A percentile compares a stretch with the other conserved stretches of the same genome.
Evolutionary conservation across 2,329 filamentous ascomycete species (phyloP).

Genomic region (Juglanconis sp.): DNA sequence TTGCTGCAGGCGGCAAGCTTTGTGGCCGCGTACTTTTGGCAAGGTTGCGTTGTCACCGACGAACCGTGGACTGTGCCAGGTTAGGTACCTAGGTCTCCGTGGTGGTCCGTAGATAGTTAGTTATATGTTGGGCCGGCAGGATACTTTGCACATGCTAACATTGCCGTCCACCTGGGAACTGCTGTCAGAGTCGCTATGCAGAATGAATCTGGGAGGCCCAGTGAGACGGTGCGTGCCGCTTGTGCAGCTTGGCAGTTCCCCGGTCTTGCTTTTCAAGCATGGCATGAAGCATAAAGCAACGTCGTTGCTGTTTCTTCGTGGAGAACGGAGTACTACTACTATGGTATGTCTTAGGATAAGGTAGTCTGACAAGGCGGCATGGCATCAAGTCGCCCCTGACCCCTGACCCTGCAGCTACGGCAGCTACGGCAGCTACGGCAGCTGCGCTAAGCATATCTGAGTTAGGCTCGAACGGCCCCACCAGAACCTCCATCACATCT

Average conservation of each 20-base stretch:
- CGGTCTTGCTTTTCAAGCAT: background rate
- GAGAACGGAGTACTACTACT: too few relatives aligned
- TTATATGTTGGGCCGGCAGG: too few relatives aligned
- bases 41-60: too few relatives aligned
- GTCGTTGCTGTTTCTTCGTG: background rate
- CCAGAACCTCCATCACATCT: background rate
- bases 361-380: too few relatives aligned
- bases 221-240: slow-evolving; percentile 5
- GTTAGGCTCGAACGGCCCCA: background rate
- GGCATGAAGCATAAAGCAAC: background rate
- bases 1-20: too few relatives aligned
- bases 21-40: too few relatives aligned
- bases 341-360: too few relatives aligned
- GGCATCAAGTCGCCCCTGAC: background rate
- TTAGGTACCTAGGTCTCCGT: too few relatives aligned
- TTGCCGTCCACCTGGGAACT: background rate
- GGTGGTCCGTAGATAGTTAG: too few relatives aligned
- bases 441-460: slow-evolving; percentile 2
- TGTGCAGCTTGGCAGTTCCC: background rate
- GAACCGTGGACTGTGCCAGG: too few relatives aligned
- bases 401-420: background rate
- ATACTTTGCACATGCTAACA: too few relatives aligned
- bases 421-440: background rate
- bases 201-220: background rate
- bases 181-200: slow-evolving; percentile 9